These are phyloP conservation scores for Annulohypoxylon stygium DNA, from an alignment of 495 filamentous ascomycete species.

Conservation along the genomic window DNA sequence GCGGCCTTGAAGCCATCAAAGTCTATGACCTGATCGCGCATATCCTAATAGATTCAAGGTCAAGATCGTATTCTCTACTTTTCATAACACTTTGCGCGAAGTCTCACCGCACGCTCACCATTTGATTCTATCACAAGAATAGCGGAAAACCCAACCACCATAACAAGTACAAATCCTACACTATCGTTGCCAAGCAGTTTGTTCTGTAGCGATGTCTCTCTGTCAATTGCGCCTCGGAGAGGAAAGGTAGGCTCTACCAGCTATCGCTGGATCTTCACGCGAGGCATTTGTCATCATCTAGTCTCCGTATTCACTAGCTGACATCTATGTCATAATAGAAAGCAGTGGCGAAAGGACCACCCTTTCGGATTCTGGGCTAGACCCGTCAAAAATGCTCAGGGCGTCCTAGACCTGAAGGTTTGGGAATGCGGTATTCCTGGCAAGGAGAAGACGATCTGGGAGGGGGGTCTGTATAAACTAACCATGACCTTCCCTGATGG, in stretches of 20 bases:
- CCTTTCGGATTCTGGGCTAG: constrained; percentile 98
- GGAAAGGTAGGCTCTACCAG: constrained; percentile 74
- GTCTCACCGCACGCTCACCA: not conserved
- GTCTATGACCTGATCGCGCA: not conserved
- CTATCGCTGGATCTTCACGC: not conserved
- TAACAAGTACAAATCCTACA: not conserved
- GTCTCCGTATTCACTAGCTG: constrained; percentile 15
- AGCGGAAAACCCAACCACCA: not conserved
- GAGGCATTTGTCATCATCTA: constrained; percentile 20
- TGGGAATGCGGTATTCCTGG: constrained; percentile 98
- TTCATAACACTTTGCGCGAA: constrained; percentile 20
- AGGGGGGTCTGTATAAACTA: constrained; percentile 94
- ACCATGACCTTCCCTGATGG: constrained; percentile 94
- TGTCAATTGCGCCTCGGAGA: constrained; percentile 91
- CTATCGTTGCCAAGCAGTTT: not conserved
- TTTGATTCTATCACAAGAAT: not conserved
- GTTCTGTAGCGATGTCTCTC: constrained; percentile 75
- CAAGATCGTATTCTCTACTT: constrained; percentile 10
- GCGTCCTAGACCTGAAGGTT: constrained; percentile 89
- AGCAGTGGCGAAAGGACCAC: constrained; percentile 96
- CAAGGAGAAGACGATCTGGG: constrained; percentile 96
- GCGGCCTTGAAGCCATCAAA: constrained; percentile 6
- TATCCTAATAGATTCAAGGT: constrained; percentile 15
- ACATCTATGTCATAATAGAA: constrained; percentile 65
- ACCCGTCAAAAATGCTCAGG: constrained; percentile 81